Base-by-base conservation (phyloP, 805 yeast species). In the Metschnikowia peoriensis region DNA sequence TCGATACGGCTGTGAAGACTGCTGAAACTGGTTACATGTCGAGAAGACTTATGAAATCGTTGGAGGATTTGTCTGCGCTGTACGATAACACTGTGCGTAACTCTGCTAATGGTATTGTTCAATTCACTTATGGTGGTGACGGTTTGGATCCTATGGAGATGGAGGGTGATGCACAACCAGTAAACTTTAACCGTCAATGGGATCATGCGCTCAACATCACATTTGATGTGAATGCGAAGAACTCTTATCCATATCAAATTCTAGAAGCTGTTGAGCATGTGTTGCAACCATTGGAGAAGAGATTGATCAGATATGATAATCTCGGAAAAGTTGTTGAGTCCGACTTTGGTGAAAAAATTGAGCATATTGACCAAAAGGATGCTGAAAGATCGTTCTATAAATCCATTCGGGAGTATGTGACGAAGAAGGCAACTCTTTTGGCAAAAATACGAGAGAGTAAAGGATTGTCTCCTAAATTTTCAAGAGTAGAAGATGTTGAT, bases 11-110 rank as follows among this genome's bases (percentile, higher is more conserved):
- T 14, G 99, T 94, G 46, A 94, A 94, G 72, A 94, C 99, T 41
- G 98, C 99, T 2, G 98, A 93, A 69, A 93, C 99, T 5, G 98
- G 98, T 67, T 92, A 92, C 73, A 93, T 93, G 96, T 93, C 98
- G 27, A 88, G 99, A 72, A 85, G 99, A 71, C 79, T 93, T 68
- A 93, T 93, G 99, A 93, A 93, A 71, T 94, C 98, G 6, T 76
- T 94, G 62, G 99, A 94, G 74, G 99, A 94, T 75, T 78, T 94
- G 67, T 89, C 97, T 46, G 82, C 96, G 53, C 90, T 86, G 65
- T 94, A 94, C 70, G 99, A 94, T 68, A 84, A 83, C 62, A 93
- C 98, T 0, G 97, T 94, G 41, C 82, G 99, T 66, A 94, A 96
- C 55, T 93, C 98, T 1, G 82, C 96, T 50, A 91, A 91, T 67